Evolutionary conservation across 257 asterid species (phyloP).

Genomic region (Solanum medicagineum): DNA sequence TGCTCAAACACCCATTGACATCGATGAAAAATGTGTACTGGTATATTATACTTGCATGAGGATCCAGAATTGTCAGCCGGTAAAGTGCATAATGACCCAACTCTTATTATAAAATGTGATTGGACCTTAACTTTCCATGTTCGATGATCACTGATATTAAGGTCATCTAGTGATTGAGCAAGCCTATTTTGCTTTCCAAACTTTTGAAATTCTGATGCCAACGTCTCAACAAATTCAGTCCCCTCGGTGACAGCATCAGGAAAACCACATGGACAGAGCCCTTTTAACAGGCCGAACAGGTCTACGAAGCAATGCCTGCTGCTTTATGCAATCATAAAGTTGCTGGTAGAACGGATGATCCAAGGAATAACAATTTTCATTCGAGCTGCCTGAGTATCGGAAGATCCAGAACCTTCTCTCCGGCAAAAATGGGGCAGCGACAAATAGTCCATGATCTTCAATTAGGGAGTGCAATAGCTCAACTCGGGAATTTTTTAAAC

Average conservation of each 20-base stretch:
- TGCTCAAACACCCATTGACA: too few relatives aligned
- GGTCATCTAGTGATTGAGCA: slow-evolving; percentile 16
- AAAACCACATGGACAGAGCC: slow-evolving; percentile 62
- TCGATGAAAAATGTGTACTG: too few relatives aligned
- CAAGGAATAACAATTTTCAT: slow-evolving; percentile 42
- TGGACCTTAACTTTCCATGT: slow-evolving; percentile 6
- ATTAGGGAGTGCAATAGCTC: too few relatives aligned
- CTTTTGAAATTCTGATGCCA: slow-evolving; percentile 50
- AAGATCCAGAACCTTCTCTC: slow-evolving; percentile 45
- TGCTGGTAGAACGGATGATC: slow-evolving; percentile 70
- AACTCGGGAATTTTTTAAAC: too few relatives aligned
- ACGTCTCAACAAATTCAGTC: slow-evolving; percentile 38
- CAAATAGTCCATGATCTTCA: slow-evolving; percentile 55
- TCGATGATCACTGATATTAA: slow-evolving; percentile 22
- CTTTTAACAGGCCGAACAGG: slow-evolving; percentile 24
- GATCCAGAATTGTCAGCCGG: neutral
- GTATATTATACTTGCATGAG: neutral
- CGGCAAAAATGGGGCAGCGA: slow-evolving; percentile 73
- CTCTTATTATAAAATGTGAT: neutral
- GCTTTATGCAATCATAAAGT: slow-evolving; percentile 43
- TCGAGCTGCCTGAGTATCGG: slow-evolving; percentile 15
- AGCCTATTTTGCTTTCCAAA: slow-evolving; percentile 21
- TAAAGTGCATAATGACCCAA: neutral
- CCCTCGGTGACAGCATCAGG: slow-evolving; percentile 44
- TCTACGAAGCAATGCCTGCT: slow-evolving; percentile 21